Evolutionary conservation across 805 yeast species (phyloP).

Genomic region (Diddensiella caesifluorescens): DNA sequence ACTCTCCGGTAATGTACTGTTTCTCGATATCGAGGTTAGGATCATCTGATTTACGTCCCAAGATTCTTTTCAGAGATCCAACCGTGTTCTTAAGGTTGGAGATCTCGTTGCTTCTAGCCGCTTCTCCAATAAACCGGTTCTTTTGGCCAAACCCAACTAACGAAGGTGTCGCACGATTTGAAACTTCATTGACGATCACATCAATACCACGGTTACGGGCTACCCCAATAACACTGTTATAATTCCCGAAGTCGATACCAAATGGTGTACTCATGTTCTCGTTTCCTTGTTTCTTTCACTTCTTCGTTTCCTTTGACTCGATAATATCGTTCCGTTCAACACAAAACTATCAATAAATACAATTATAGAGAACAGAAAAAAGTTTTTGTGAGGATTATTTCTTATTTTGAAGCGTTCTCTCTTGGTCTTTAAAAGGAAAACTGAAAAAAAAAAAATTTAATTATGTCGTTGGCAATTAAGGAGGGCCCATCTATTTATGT

Average conservation of each 20-base stretch:
- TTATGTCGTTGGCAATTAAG: no score
- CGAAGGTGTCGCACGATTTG: constrained; percentile 93
- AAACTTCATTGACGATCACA: constrained; percentile 95
- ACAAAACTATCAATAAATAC: no score
- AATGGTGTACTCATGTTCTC: constrained; percentile 96
- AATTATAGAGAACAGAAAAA: no score
- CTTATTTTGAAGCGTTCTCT: no score
- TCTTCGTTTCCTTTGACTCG: no score
- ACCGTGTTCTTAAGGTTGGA: constrained; percentile 96
- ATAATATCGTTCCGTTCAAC: no score
- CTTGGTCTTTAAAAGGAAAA: constrained; percentile 6
- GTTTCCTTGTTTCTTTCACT: no score
- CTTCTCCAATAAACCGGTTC: constrained; percentile 90
- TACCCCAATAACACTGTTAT: constrained; percentile 82
- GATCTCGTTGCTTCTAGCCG: constrained; percentile 93
- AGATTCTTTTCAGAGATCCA: constrained; percentile 86
- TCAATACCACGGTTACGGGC: constrained; percentile 99
- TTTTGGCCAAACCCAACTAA: constrained; percentile 87
- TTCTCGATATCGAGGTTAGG: constrained; percentile 75
- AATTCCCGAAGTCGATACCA: constrained; percentile 97
- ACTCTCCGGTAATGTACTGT: constrained; percentile 65
- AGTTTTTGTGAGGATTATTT: no score
- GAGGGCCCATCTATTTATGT: no score
- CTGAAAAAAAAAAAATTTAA: constrained; percentile 6
- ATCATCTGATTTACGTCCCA: constrained; percentile 70